These are phyloP conservation scores for Xylaria digitata DNA, from an alignment of 2,329 filamentous ascomycete species.

Conservation along the genomic window DNA sequence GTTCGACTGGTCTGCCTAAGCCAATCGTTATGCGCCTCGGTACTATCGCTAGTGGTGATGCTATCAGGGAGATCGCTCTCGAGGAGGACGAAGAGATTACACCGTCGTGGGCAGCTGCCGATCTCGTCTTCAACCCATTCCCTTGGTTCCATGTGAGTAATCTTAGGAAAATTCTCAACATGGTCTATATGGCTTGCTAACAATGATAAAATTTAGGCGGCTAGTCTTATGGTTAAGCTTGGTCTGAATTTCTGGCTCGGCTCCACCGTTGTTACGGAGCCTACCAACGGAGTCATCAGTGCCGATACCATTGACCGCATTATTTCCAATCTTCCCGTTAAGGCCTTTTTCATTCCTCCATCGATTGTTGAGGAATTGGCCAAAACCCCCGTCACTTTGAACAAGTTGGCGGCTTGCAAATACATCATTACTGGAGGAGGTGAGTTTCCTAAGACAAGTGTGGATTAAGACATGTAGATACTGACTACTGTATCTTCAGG, in stretches of 20 bases:
- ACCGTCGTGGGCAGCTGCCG: conserved; percentile 39
- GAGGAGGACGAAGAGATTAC: conserved; percentile 42
- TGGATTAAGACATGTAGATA: background rate
- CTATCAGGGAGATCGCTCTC: conserved; percentile 41
- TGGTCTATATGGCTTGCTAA: background rate
- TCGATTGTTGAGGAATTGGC: conserved; percentile 44
- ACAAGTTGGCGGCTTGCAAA: conserved; percentile 40
- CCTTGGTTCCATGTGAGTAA: conserved; percentile 43
- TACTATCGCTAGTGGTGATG: conserved; percentile 42
- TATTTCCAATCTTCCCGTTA: conserved; percentile 42
- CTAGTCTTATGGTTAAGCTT: conserved; percentile 44
- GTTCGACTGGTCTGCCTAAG: conserved; percentile 44
- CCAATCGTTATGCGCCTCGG: conserved; percentile 44
- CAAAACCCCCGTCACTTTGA: conserved; percentile 38
- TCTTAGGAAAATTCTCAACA: background rate
- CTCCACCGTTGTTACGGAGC: conserved; percentile 43
- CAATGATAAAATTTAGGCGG: conserved; percentile 27
- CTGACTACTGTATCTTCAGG: conserved; percentile 20
- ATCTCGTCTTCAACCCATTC: conserved; percentile 43
- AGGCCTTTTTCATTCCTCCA: conserved; percentile 43
- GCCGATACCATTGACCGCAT: conserved; percentile 43
- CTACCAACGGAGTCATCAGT: conserved; percentile 43
- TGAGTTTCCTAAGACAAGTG: conserved; percentile 5
- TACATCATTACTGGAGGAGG: conserved; percentile 44
- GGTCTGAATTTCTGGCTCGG: conserved; percentile 43